Evolutionary conservation across 2,329 filamentous ascomycete genomes (phyloP).

Genomic region (Drechslera avenae): DNA sequence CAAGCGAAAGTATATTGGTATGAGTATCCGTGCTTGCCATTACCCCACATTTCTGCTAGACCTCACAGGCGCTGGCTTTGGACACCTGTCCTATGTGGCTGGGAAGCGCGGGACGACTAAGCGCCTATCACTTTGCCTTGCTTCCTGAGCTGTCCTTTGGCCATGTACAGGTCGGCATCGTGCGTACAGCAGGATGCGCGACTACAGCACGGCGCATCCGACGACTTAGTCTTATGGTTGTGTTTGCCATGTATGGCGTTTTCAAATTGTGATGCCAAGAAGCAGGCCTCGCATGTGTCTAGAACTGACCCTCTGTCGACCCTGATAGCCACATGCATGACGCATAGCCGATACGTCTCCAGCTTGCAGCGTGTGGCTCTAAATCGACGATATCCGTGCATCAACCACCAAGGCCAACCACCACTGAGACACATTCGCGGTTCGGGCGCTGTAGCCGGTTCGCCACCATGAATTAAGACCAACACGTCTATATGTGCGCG

Average conservation of each 20-base stretch:
- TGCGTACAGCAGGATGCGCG: slow-evolving; percentile 9
- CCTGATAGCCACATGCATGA: slow-evolving; percentile 9
- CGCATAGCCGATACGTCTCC: slow-evolving; percentile 4
- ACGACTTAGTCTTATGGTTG: background rate
- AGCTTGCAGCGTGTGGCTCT: background rate
- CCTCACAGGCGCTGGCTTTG: slow-evolving; percentile 6
- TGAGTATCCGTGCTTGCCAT: background rate
- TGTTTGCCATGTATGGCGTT: slow-evolving; percentile 7
- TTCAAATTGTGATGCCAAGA: slow-evolving; percentile 9
- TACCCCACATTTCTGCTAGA: slow-evolving; percentile 14
- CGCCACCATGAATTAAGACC: too few species aligned
- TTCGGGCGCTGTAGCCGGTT: background rate
- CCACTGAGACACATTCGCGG: background rate
- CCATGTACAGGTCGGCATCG: slow-evolving; percentile 6
- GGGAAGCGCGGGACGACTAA: slow-evolving; percentile 10
- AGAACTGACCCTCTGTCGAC: slow-evolving; percentile 6
- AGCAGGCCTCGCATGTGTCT: slow-evolving; percentile 8
- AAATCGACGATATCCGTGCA: slow-evolving; percentile 9
- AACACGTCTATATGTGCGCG: too few species aligned
- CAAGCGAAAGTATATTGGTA: slow-evolving; percentile 3
- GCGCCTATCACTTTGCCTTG: slow-evolving; percentile 10
- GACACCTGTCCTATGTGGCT: slow-evolving; percentile 17
- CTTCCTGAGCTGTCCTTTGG: slow-evolving; percentile 3
- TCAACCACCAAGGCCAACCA: background rate
- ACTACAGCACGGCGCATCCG: background rate